Base-by-base conservation (phyloP, 2,329 filamentous ascomycete species). In the Alternaria sp. region DNA sequence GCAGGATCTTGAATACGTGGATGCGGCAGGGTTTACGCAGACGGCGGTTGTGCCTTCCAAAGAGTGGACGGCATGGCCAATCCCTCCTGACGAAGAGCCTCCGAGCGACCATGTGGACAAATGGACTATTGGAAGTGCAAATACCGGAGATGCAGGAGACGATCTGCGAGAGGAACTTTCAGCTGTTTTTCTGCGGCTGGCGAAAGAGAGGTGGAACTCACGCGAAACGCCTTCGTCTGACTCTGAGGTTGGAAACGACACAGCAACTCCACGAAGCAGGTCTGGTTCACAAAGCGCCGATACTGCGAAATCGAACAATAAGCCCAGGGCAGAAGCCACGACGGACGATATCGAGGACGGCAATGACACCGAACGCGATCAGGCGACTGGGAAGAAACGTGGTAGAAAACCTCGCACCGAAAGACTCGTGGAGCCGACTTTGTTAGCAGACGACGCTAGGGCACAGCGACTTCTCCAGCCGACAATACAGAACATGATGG, bases 51-150 rank as follows among this genome's bases (percentile, higher is more conserved):
- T 79, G 15, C 84, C 86, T 2, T 72, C 87, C 0, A 87, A 86
- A 62, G 68, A 76, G 5, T 97, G 95, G 94, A 92, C 92, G 18
- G 92, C 94, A 0, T 97, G 95, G 95, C 95, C 95, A 5, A 78
- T 96, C 73, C 84, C 84, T 20, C 83, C 87, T 5, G 80, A 41
- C 9, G 37, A 41, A 41, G 37, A 41, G 37, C n/a, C 33, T 37
- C 33, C 59, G 23, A 66, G 72, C 8, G 84, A 87, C 53, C 81
- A 83, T 7, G 81, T 86, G 57, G 85, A 87, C 28, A 75, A 71
- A 12, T 88, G 85, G 72, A 88, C 84, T 0, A 81, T 87, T 30
- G 85, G 83, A 57, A 82, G 78, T 61, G 74, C 74, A 20, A 78
- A 44, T 25, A 51, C 84, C 30, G 75, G 77, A 18, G 81, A 84